These are phyloP conservation scores for Graphilbum fragrans DNA, from an alignment of 2,329 filamentous ascomycete species.

Conservation along the genomic window DNA sequence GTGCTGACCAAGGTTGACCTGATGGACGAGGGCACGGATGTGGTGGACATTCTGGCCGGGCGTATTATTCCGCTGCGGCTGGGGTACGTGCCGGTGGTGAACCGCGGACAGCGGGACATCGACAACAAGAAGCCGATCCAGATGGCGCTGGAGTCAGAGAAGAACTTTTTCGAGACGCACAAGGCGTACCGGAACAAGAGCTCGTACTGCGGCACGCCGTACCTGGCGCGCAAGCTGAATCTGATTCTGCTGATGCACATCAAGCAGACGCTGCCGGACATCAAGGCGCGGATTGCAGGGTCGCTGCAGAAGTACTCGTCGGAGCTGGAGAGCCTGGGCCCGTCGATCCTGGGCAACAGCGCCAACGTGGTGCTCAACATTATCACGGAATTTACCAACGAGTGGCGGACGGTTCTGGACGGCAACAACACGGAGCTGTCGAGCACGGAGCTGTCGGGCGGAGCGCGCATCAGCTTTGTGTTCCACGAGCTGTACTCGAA, in stretches of 20 bases:
- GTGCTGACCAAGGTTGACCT: slow-evolving; percentile 94
- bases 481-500: slow-evolving; percentile 98
- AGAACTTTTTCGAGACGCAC: slow-evolving; percentile 96
- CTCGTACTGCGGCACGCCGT: slow-evolving; percentile 95
- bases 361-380: slow-evolving; percentile 96
- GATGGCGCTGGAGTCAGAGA: slow-evolving; percentile 83
- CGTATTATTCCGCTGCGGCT: slow-evolving; percentile 90
- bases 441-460: slow-evolving; percentile 85
- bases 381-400: slow-evolving; percentile 96
- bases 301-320: slow-evolving; percentile 83
- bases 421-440: slow-evolving; percentile 96
- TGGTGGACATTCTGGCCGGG: slow-evolving; percentile 91
- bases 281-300: slow-evolving; percentile 91
- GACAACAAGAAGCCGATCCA: slow-evolving; percentile 96
- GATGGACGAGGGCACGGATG: slow-evolving; percentile 98
- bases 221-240: slow-evolving; percentile 92
- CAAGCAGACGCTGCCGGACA: slow-evolving; percentile 96
- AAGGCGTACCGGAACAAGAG: slow-evolving; percentile 98
- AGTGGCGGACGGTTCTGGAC: slow-evolving; percentile 91
- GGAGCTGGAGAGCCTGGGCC: slow-evolving; percentile 74
- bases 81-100: slow-evolving; percentile 92
- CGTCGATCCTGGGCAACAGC: slow-evolving; percentile 91
- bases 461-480: slow-evolving; percentile 96
- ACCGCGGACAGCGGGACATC: slow-evolving; percentile 94
- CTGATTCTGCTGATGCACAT: slow-evolving; percentile 99